Evolutionary conservation across 176 grass and related monocot species (phyloP).

Genomic region (Triticum dicoccoides): DNA sequence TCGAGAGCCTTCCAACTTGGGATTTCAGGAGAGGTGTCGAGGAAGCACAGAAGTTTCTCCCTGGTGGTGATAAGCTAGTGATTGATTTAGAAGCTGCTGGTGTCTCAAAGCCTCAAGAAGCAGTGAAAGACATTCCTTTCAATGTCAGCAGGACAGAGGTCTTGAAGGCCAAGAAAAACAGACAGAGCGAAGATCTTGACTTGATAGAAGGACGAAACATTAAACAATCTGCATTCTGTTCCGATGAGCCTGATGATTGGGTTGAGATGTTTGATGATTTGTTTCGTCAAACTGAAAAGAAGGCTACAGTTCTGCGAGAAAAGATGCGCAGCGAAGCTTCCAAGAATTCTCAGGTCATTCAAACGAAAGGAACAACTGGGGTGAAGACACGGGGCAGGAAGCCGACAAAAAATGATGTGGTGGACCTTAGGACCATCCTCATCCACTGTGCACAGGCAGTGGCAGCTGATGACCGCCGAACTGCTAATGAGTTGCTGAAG

Average conservation of each 20-base stretch:
- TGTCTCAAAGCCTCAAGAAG: constrained; percentile 23
- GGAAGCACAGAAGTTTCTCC: constrained; percentile 75
- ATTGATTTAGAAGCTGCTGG: constrained; percentile 52
- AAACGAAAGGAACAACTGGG: constrained; percentile 47
- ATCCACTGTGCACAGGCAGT: constrained; percentile 96
- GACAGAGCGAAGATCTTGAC: constrained; percentile 69
- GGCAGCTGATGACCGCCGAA: constrained; percentile 79
- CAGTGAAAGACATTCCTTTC: constrained; percentile 11
- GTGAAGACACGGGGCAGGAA: constrained; percentile 60
- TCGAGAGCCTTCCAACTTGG: constrained; percentile 84
- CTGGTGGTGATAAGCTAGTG: constrained; percentile 31
- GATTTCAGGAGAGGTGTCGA: constrained; percentile 85
- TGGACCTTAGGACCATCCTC: constrained; percentile 87
- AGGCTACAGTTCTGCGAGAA: constrained; percentile 59
- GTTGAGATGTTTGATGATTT: constrained; percentile 85
- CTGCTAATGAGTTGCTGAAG: constrained; percentile 79
- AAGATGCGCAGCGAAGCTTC: constrained; percentile 74
- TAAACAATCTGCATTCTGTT: constrained; percentile 78
- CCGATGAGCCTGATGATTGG: constrained; percentile 63
- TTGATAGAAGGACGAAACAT: constrained; percentile 73
- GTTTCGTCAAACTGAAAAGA: constrained; percentile 65
- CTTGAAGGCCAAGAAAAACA: constrained; percentile 52
- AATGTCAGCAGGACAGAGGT: constrained; percentile 34
- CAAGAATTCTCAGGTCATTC: constrained; percentile 45
- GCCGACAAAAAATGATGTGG: constrained; percentile 83